phyloP scores from a whole-genome alignment of 495 filamentous ascomycete genomes.

The Neurospora pannonica region DNA sequence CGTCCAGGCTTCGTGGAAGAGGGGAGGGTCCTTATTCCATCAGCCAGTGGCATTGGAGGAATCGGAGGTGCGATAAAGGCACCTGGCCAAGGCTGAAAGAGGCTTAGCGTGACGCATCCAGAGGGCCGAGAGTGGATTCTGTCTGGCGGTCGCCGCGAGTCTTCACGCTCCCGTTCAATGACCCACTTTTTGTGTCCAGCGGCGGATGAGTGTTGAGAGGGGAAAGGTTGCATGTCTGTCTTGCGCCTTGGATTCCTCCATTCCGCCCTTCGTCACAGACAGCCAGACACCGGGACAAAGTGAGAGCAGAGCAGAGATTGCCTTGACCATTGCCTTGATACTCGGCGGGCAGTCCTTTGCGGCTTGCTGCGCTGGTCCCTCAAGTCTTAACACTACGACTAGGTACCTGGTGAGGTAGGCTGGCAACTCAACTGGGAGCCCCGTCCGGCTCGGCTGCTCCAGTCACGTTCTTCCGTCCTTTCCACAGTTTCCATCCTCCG shows the following conservation, averaged over 20 bases:
- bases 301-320: background rate
- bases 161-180: background rate
- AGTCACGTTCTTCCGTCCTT: conserved; percentile 4
- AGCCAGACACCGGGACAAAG: background rate
- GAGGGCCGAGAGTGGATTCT: background rate
- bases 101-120: conserved; percentile 13
- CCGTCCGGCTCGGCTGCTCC: conserved; percentile 17
- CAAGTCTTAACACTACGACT: conserved; percentile 1
- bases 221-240: background rate
- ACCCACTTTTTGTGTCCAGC: background rate
- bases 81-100: conserved; percentile 4
- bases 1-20: background rate
- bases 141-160: background rate
- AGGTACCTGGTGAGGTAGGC: conserved; percentile 15
- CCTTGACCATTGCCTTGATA: background rate
- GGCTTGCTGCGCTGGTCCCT: background rate
- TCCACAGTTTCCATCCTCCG: conserved; percentile 9
- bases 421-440: conserved; percentile 2
- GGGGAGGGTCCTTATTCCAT: background rate
- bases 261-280: background rate
- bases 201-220: conserved; percentile 6
- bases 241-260: background rate
- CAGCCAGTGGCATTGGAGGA: background rate
- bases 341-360: background rate
- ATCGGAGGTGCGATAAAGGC: background rate